These are phyloP conservation scores for Withania somnifera DNA, from an alignment of 305 asterid genomes.

Conservation along the genomic window DNA sequence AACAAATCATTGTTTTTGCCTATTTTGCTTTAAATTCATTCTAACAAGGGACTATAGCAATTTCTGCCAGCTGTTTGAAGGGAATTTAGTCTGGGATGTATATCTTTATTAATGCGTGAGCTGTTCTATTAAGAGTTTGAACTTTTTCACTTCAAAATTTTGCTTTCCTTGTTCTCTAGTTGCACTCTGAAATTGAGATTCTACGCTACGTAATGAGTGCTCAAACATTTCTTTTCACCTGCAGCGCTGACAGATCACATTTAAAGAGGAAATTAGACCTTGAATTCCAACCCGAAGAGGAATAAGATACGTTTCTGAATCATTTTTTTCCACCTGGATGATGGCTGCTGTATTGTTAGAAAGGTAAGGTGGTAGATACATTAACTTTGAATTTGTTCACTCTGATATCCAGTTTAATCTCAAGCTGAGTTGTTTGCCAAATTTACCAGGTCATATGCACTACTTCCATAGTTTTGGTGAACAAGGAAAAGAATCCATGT, in stretches of 20 bases:
- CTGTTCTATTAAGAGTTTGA: not conserved
- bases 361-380: not conserved
- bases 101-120: not conserved
- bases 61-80: not conserved
- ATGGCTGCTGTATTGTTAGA: not conserved
- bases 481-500: not conserved
- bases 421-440: not conserved
- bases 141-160: not conserved
- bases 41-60: not conserved
- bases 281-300: slow-evolving; percentile 76
- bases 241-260: slow-evolving; percentile 89
- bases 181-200: not conserved
- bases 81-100: not conserved
- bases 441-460: not conserved
- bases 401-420: not conserved
- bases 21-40: not conserved
- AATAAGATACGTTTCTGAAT: not conserved
- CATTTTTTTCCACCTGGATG: not conserved
- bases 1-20: not conserved
- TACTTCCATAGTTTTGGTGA: not conserved
- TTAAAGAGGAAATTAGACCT: slow-evolving; percentile 90
- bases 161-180: not conserved
- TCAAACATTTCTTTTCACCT: not conserved
- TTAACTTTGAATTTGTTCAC: not conserved
- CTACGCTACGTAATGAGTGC: too few species aligned